Evolutionary conservation across 495 filamentous ascomycete genomes (phyloP), one percentile per base, ranked within the genome.

Genomic region (Aspergillus incahuasiensis): DNA sequence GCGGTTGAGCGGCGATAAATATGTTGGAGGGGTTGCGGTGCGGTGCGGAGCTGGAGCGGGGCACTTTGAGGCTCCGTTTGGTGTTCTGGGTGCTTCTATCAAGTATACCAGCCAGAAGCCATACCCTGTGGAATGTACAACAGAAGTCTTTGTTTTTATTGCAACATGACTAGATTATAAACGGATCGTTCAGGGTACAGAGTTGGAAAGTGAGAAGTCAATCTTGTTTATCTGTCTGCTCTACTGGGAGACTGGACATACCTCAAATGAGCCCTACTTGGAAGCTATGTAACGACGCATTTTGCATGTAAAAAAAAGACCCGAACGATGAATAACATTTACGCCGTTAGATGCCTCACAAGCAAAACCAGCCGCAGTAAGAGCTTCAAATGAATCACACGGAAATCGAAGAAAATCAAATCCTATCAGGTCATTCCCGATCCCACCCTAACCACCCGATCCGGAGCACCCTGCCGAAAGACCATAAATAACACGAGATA

Each of bases 61-160:
- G 43, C 43, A 3, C 6, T 12, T 20, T 22, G 42, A 44, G 32
- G 32, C 32, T 35, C 32, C 32, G 32, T 35, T 35, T 35, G 32
- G 22, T 35, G 32, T 50, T 50, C 48, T 50, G 22, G 35, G 48
- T 9, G 30, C 28, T 49, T 49, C 47, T 18, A 49, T 50, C n/a
- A n/a, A n/a, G n/a, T n/a, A n/a, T n/a, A n/a, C n/a, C n/a, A n/a
- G n/a, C n/a, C n/a, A n/a, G n/a, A n/a, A n/a, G n/a, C n/a, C n/a
- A n/a, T n/a, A n/a, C n/a, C n/a, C n/a, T n/a, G n/a, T n/a, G n/a
- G n/a, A n/a, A n/a, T n/a, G n/a, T n/a, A n/a, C 15, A 15, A 32
- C 7, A 47, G 5, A 16, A 30, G 18, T 3, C 28, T 9, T 30
- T 30, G 28, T 9, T 30, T 9, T 5, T 30, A 9, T 30, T 5